Conservation (phyloP, 2,329 filamentous ascomycete species). For the Fusarium nodosum region DNA sequence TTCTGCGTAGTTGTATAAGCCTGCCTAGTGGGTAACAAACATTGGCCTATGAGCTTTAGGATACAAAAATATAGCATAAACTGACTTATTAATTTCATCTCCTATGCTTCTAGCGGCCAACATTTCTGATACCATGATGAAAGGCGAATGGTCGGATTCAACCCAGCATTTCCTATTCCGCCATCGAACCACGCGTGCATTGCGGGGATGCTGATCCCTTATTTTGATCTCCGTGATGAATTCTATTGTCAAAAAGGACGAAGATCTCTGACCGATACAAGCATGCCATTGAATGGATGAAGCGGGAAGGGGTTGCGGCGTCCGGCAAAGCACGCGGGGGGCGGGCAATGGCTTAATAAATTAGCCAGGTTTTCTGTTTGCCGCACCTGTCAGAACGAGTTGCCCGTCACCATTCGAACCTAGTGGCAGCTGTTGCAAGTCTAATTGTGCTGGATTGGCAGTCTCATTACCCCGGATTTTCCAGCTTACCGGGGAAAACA, state of each 20-base stretch:
- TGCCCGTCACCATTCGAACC: constrained; percentile 44
- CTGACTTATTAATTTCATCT: too few relatives aligned
- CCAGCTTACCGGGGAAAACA: constrained; percentile 39
- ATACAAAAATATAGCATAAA: too few relatives aligned
- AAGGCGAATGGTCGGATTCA: constrained; percentile 32
- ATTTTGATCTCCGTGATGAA: constrained; percentile 31
- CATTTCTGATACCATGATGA: too few relatives aligned
- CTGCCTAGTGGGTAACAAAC: too few relatives aligned
- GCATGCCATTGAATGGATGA: constrained; percentile 28
- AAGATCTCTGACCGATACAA: constrained; percentile 39
- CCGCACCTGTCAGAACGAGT: constrained; percentile 46
- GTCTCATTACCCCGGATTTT: constrained; percentile 47
- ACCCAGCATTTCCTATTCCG: constrained; percentile 22
- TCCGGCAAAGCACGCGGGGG: constrained; percentile 42
- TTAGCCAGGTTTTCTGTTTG: constrained; percentile 41
- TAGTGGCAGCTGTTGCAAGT: constrained; percentile 26
- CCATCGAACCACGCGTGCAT: constrained; percentile 9
- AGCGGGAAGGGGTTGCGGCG: constrained; percentile 37
- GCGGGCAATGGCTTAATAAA: constrained; percentile 32
- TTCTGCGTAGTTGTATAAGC: constrained; percentile 42
- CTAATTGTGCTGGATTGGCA: constrained; percentile 35
- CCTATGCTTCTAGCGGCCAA: too few relatives aligned
- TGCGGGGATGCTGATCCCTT: constrained; percentile 33
- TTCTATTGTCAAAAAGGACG: constrained; percentile 25
- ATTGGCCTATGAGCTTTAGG: too few relatives aligned